These are phyloP conservation scores for Daldinia vernicosa DNA, from an alignment of 495 filamentous ascomycete genomes.

Conservation along the genomic window DNA sequence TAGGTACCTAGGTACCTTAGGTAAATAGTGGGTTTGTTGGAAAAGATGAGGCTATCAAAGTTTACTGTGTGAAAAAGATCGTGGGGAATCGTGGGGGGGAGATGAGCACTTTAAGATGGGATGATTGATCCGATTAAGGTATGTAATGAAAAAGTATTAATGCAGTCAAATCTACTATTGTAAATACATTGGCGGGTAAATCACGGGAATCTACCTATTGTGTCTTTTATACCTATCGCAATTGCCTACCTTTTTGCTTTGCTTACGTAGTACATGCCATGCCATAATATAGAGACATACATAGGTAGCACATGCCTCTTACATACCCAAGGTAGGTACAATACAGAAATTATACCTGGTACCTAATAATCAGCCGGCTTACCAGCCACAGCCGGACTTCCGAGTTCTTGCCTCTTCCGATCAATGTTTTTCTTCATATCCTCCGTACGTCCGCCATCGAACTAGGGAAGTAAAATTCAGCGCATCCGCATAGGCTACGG, in stretches of 20 bases:
- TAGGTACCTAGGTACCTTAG: too few relatives aligned
- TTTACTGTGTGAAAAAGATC: slow-evolving; percentile 2
- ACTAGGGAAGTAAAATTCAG: slow-evolving; percentile 6
- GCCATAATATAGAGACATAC: too few relatives aligned
- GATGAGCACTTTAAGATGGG: background rate
- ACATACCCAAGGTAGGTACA: too few relatives aligned
- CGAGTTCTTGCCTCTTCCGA: slow-evolving; percentile 16
- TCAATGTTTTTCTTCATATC: slow-evolving; percentile 15
- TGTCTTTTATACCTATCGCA: too few relatives aligned
- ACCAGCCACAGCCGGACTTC: slow-evolving; percentile 38
- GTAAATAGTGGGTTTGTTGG: background rate
- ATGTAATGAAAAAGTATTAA: background rate
- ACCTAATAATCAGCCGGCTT: background rate
- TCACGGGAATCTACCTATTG: background rate
- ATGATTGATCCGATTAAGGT: background rate
- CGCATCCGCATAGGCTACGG: slow-evolving; percentile 6
- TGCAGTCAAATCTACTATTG: too few relatives aligned
- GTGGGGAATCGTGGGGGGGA: slow-evolving; percentile 26
- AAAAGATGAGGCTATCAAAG: background rate
- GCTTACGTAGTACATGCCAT: too few relatives aligned
- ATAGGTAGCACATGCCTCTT: too few relatives aligned
- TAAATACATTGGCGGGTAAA: background rate
- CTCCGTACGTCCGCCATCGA: background rate
- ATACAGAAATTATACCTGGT: background rate
- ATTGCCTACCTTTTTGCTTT: too few relatives aligned